phyloP scores from a whole-genome alignment of 2,329 filamentous ascomycete species.

The Lachnellula subtilissima region DNA sequence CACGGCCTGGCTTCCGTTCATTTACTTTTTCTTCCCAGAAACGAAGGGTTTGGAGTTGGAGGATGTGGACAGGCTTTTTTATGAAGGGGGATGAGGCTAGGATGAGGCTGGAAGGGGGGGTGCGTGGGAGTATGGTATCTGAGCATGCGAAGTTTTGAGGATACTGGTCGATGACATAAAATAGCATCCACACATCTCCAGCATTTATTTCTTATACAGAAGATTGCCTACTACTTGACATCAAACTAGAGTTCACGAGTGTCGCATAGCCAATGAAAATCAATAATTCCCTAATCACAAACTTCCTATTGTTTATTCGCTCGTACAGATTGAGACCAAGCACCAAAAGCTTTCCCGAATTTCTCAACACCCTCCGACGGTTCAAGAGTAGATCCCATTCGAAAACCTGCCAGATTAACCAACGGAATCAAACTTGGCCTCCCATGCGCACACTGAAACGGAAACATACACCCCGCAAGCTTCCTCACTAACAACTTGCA shows the following conservation, averaged over 20 bases:
- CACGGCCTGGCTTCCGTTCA: constrained; percentile 13
- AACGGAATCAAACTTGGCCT: constrained; percentile 61
- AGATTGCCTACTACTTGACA: no score
- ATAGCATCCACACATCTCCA: not conserved
- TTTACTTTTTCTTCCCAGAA: constrained; percentile 23
- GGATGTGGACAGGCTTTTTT: constrained; percentile 16
- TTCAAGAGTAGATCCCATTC: not conserved
- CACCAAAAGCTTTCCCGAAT: not conserved
- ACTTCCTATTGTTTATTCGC: no score
- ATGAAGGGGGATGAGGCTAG: not conserved
- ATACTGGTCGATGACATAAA: not conserved
- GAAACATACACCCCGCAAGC: constrained; percentile 62
- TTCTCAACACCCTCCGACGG: not conserved
- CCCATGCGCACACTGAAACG: constrained; percentile 82
- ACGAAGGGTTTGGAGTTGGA: constrained; percentile 20
- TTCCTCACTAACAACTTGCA: constrained; percentile 53
- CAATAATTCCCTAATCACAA: no score
- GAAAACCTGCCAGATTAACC: constrained; percentile 41
- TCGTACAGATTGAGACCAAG: not conserved
- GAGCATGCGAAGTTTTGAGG: not conserved
- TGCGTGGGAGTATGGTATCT: not conserved
- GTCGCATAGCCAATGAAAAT: no score
- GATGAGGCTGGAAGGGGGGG: not conserved
- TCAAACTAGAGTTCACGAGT: no score
- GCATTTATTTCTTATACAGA: no score